These are phyloP conservation scores for Leptosphaerulina australis DNA, from an alignment of 2,329 filamentous ascomycete genomes.

Conservation along the genomic window DNA sequence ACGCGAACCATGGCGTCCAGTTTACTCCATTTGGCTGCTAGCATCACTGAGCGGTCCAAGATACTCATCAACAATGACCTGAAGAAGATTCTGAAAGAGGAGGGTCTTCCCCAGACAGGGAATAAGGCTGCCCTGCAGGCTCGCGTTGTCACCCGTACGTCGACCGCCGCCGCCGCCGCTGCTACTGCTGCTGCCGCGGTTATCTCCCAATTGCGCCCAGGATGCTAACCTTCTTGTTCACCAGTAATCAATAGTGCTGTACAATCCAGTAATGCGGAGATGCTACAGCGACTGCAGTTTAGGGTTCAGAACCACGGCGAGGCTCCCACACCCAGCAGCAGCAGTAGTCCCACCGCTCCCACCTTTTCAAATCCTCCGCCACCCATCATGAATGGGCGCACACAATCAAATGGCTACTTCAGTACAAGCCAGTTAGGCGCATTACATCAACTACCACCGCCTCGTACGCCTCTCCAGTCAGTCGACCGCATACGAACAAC, in stretches of 20 bases:
- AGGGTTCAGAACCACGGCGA: slow-evolving; percentile 51
- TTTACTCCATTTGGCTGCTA: slow-evolving; percentile 50
- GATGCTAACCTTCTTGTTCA: slow-evolving; percentile 29
- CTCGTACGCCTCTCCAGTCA: slow-evolving; percentile 24
- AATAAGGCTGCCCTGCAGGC: slow-evolving; percentile 83
- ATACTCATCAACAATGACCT: slow-evolving; percentile 69
- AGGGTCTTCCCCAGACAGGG: slow-evolving; percentile 73
- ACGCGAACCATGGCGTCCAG: slow-evolving; percentile 41
- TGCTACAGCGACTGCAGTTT: slow-evolving; percentile 49
- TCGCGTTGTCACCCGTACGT: slow-evolving; percentile 79
- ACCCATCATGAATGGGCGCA: slow-evolving; percentile 30
- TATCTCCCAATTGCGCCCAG: slow-evolving; percentile 1
- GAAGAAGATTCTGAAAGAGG: slow-evolving; percentile 74
- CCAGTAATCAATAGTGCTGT: slow-evolving; percentile 50
- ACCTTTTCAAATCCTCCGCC: slow-evolving; percentile 24
- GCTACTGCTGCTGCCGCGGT: no score
- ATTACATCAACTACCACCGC: slow-evolving; percentile 20
- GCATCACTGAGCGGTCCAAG: slow-evolving; percentile 56
- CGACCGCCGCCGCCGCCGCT: slow-evolving; percentile 21
- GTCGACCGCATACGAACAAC: not conserved
- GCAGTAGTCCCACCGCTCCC: slow-evolving; percentile 27
- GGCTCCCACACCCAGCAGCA: slow-evolving; percentile 34
- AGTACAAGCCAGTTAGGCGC: slow-evolving; percentile 6
- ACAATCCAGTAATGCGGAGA: slow-evolving; percentile 40
- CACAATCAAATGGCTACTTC: slow-evolving; percentile 28